These are phyloP conservation scores for Raffaelea albimanens DNA, from an alignment of 2,329 filamentous ascomycete species.

Conservation along the genomic window DNA sequence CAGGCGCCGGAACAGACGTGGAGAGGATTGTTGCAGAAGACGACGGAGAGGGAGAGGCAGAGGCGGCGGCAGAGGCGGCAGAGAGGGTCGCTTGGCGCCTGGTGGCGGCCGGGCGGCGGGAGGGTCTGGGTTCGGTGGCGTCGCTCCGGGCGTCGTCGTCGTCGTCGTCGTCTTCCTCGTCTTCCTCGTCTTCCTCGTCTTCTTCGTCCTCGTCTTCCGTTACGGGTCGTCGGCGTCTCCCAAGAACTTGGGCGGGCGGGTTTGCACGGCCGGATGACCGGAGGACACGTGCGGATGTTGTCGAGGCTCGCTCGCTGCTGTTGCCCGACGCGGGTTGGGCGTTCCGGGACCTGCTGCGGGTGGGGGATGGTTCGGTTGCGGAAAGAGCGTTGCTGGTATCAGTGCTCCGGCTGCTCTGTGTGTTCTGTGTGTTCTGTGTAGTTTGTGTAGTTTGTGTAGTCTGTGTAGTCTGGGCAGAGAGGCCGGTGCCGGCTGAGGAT, in stretches of 20 bases:
- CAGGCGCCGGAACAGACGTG: not conserved
- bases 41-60: too few species aligned
- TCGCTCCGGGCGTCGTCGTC: not conserved
- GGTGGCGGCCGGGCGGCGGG: not conserved
- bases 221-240: conserved; percentile 44
- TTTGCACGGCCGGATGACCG: not conserved
- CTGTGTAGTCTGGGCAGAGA: not conserved
- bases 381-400: too few species aligned
- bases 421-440: too few species aligned
- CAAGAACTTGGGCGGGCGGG: conserved; percentile 33
- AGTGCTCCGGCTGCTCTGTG: too few species aligned
- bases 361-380: too few species aligned
- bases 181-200: conserved; percentile 7
- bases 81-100: not conserved
- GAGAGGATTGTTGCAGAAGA: not conserved
- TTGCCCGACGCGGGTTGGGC: too few species aligned
- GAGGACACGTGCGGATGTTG: too few species aligned
- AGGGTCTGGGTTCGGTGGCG: not conserved
- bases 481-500: not conserved
- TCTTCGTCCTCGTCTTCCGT: conserved; percentile 18
- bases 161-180: conserved; percentile 10
- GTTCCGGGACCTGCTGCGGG: too few species aligned
- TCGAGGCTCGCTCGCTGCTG: not conserved
- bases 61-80: not conserved
- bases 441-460: too few species aligned